Base-by-base conservation (phyloP, 192 early-diverging fungal genomes). In the Rhizophagus clarus region DNA sequence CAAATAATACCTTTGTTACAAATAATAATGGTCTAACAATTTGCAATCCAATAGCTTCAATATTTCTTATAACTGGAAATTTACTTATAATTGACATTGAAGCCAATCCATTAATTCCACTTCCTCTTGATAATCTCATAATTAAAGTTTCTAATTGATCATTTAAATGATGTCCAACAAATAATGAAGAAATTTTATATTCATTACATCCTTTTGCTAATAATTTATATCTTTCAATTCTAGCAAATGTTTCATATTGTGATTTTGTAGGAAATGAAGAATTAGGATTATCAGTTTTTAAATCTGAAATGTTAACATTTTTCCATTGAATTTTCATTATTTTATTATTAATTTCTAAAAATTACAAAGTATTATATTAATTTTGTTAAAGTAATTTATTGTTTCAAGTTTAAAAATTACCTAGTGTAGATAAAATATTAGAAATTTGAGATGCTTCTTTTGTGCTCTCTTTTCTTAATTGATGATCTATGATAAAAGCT, bases 401-500 rank as follows among this genome's bases (percentile, higher is more conserved):
- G 8, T 40, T 7, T 40, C 4, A 40, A 37, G 7, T 40, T 40
- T 40, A 40, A 26, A 79, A 4, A 71, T 73, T 81, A 86, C 85
- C 69, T 17, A 88, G 51, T 29, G 72, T 80, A 17, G 61, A 56
- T 28, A 87, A 77, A 31, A 76, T 67, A 22, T 74, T 42, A 10
- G 83, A 81, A 28, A 89, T 82, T 45, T 73, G 72, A 22, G 20
- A 22, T 45, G 87, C 84, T 49, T 89, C 85, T 12, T 80, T 78
- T 6, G 81, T 81, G 49, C 84, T 89, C 37, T 82, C 74, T 29
- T 77, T 56, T 42, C 86, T 61, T n/a, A 88, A 71, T 47, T 80
- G 79, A 66, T 89, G 87, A 66, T 89, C 87, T 15, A 89, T 84
- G 8, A 85, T 88, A n/a, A 89, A 81, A 10, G 87, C 88, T 32